Base-by-base conservation (phyloP, 108 stramenopile genomes). In the Discostella stelligeroides region DNA sequence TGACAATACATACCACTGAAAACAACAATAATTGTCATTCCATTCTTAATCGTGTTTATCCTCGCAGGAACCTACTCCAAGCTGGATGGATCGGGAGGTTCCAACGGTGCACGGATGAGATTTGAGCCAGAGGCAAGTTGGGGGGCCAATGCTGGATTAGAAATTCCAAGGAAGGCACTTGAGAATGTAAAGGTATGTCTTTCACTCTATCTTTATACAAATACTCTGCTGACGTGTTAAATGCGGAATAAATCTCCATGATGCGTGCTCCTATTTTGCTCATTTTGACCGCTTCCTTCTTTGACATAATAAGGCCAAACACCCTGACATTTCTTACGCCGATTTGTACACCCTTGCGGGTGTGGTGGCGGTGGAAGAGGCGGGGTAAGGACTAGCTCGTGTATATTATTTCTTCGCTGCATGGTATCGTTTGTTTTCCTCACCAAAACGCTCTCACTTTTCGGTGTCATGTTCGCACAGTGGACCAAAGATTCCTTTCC, bases 341-440 rank as follows among this genome's bases (percentile, higher is more conserved):
- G 98, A 99, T 77, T 70, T 98, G 29, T 98, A 96, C 78, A 96
- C 97, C 0, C 85, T 96, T 49, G 95, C 95, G 1, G 95, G 94
- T 24, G 90, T 85, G 7, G 80, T 78, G 45, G 88, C 85, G 5
- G 80, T 88, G 18, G 85, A 82, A 61, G 60, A 79, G 39, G 70
- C 82, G 25, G 88, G 84, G 46, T 82, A 79, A 41, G 62, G 24
- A 2, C 9, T 12, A 40, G 40, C 15, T 7, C 45, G 20, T 60
- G 37, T 25, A 45, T 13, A 18, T 10, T 24, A 18, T 50, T 15
- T 29, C 11, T 43, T 10, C 14, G 39, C 17, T 29, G 28, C 50
- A 63, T 13, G n/a, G 20, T 28, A 12, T 27, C 30, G 18, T 21
- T 24, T 39, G 14, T 24, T 38, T 57, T 43, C 29, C 11, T 37